phyloP scores from a whole-genome alignment of 2,329 filamentous ascomycete genomes.

The Fusarium sp. region DNA sequence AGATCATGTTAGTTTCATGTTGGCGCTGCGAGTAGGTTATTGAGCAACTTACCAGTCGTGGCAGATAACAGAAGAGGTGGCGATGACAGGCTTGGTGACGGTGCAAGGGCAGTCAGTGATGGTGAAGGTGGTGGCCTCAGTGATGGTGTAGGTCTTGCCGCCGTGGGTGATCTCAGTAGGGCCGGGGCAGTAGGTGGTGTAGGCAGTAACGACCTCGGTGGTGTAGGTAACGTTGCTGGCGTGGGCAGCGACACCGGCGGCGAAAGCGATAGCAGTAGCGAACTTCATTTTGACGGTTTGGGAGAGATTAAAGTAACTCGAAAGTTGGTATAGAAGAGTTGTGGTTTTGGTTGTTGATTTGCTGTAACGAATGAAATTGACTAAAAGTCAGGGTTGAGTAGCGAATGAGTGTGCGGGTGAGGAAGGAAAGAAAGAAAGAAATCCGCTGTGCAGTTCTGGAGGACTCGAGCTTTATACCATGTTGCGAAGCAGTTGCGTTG shows the following conservation, averaged over 20 bases:
- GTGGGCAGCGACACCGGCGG: constrained; percentile 62
- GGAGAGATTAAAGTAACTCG: constrained; percentile 53
- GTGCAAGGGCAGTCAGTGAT: constrained; percentile 80
- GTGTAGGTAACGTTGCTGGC: constrained; percentile 60
- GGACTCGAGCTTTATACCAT: constrained; percentile 62
- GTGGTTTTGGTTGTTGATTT: constrained; percentile 42
- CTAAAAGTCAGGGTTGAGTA: constrained; percentile 45
- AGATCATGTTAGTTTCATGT: constrained; percentile 29
- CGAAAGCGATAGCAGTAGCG: constrained; percentile 64
- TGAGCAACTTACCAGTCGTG: constrained; percentile 59
- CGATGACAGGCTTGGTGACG: constrained; percentile 67
- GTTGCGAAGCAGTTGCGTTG: constrained; percentile 17
- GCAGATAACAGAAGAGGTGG: constrained; percentile 64
- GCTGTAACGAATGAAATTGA: constrained; percentile 47
- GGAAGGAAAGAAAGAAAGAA: constrained; percentile 53
- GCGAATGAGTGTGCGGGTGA: constrained; percentile 54
- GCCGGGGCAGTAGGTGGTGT: constrained; percentile 78
- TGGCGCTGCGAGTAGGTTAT: constrained; percentile 2
- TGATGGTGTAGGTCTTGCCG: constrained; percentile 75
- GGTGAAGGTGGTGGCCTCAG: constrained; percentile 75
- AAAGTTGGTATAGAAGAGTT: constrained; percentile 47
- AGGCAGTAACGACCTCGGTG: constrained; percentile 73
- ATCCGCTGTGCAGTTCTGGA: constrained; percentile 52
- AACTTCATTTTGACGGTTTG: constrained; percentile 71
- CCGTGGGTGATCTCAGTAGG: constrained; percentile 73